A percentile compares a stretch with the other conserved stretches of the same genome.
Conservation (phyloP, 208 protist species). For the Acanthamoeba lugdunensis region DNA sequence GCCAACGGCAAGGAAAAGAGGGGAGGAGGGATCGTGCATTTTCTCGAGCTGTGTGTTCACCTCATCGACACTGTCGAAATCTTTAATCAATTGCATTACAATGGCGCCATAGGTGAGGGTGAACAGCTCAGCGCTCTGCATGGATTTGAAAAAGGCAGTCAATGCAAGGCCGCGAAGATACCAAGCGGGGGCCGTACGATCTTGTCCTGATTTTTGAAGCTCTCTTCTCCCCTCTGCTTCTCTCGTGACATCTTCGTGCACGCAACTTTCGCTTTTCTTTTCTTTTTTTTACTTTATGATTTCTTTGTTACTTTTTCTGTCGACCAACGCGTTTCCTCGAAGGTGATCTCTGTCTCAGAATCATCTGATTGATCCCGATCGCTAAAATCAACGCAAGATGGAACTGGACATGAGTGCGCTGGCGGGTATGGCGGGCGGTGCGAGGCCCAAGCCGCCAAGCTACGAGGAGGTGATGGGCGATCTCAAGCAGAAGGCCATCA, state of each 20-base stretch:
- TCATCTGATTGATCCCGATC: not conserved
- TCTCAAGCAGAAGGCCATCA: slow-evolving; percentile 64
- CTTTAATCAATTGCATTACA: slow-evolving; percentile 95
- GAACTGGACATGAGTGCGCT: not conserved
- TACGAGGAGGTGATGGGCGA: slow-evolving; percentile 31
- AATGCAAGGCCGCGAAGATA: not conserved
- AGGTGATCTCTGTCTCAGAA: not conserved
- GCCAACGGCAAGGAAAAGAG: not conserved
- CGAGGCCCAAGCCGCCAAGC: slow-evolving; percentile 7
- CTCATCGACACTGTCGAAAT: slow-evolving; percentile 93
- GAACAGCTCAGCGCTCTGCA: slow-evolving; percentile 95
- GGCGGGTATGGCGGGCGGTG: not conserved
- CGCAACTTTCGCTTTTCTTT: not conserved
- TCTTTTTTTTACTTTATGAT: not conserved
- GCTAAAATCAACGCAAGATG: not conserved
- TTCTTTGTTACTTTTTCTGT: not conserved
- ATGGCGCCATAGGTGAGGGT: slow-evolving; percentile 96
- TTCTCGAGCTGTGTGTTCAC: slow-evolving; percentile 95
- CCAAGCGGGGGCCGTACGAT: not conserved
- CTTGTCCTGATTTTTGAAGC: slow-evolving; percentile 65
- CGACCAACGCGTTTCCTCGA: not conserved
- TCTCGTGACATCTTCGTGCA: not conserved
- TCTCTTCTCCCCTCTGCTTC: slow-evolving; percentile 65
- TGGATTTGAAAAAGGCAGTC: not conserved
- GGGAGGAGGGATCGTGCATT: slow-evolving; percentile 83